Evolutionary conservation across 2,329 filamentous ascomycete genomes (phyloP).

Genomic region (Talaromyces sp.): DNA sequence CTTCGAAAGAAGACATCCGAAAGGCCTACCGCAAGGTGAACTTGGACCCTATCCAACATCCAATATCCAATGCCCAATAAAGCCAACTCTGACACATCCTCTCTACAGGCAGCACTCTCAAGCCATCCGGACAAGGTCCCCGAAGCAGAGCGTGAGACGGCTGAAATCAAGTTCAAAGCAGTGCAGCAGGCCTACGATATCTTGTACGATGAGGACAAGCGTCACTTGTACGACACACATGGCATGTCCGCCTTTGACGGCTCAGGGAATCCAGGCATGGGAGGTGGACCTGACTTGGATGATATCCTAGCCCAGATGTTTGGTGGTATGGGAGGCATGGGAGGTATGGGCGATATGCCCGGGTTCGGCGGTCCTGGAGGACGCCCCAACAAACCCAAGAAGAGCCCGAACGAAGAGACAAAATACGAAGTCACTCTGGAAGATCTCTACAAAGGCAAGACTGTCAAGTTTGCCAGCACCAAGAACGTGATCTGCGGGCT

Average conservation of each 20-base stretch:
- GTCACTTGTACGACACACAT: slow-evolving; percentile 83
- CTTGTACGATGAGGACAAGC: slow-evolving; percentile 90
- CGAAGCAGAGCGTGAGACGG: slow-evolving; percentile 74
- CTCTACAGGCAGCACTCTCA: slow-evolving; percentile 66
- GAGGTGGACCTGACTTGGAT: slow-evolving; percentile 68
- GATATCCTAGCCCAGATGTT: slow-evolving; percentile 95
- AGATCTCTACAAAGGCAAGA: slow-evolving; percentile 97
- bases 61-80: background rate
- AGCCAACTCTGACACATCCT: slow-evolving; percentile 8
- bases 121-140: slow-evolving; percentile 95
- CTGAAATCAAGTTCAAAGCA: slow-evolving; percentile 87
- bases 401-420: slow-evolving; percentile 79
- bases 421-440: slow-evolving; percentile 87
- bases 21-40: slow-evolving; percentile 90
- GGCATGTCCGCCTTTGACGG: slow-evolving; percentile 95
- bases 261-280: slow-evolving; percentile 57
- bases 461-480: slow-evolving; percentile 90
- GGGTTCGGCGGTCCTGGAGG: slow-evolving; percentile 40
- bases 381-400: slow-evolving; percentile 44
- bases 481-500: slow-evolving; percentile 85
- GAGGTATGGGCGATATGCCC: slow-evolving; percentile 45
- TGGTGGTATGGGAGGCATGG: slow-evolving; percentile 8
- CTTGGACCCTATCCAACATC: background rate
- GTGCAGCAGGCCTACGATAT: slow-evolving; percentile 96
- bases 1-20: slow-evolving; percentile 76